These are phyloP conservation scores for Nigrograna mackinnonii DNA, from an alignment of 2,329 filamentous ascomycete species.

Conservation along the genomic window DNA sequence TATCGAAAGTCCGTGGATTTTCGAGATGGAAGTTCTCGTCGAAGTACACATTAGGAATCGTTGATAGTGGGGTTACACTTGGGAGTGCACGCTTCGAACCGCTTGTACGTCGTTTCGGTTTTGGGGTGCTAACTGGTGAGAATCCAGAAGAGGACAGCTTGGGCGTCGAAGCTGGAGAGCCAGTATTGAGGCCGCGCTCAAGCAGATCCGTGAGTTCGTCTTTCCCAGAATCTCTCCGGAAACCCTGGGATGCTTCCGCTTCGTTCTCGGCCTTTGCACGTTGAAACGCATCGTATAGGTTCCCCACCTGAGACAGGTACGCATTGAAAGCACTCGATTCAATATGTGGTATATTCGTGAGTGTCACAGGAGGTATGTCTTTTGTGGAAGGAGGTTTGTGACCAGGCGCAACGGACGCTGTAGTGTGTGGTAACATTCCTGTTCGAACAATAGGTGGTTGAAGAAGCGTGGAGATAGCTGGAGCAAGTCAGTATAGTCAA, in stretches of 20 bases:
- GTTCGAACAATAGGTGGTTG: conserved; percentile 89
- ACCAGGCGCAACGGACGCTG: conserved; percentile 68
- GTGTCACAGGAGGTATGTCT: conserved; percentile 90
- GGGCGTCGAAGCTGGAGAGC: conserved; percentile 36
- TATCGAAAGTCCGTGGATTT: conserved; percentile 93
- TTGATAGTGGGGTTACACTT: conserved; percentile 83
- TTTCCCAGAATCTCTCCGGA: conserved; percentile 50
- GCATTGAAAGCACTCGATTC: conserved; percentile 79
- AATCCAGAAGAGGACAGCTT: conserved; percentile 45
- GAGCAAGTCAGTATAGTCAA: conserved; percentile 13
- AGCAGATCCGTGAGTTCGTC: conserved; percentile 55
- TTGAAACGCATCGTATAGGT: conserved; percentile 86
- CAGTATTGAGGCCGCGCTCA: conserved; percentile 42
- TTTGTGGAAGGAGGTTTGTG: conserved; percentile 82
- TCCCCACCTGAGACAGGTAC: conserved; percentile 84
- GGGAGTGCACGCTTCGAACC: conserved; percentile 65
- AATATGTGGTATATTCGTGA: conserved; percentile 85
- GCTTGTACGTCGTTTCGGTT: conserved; percentile 54
- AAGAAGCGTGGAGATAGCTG: conserved; percentile 90
- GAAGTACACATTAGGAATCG: conserved; percentile 91
- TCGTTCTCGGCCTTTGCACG: conserved; percentile 79
- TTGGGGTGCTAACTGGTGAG: conserved; percentile 53
- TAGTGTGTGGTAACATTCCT: conserved; percentile 78
- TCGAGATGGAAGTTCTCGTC: conserved; percentile 94
- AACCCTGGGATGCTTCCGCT: conserved; percentile 56